Percentiles rank a stretch among this genome's conserved stretches.
Conservation (phyloP, 139 green algal species). For the Chara braunii region DNA sequence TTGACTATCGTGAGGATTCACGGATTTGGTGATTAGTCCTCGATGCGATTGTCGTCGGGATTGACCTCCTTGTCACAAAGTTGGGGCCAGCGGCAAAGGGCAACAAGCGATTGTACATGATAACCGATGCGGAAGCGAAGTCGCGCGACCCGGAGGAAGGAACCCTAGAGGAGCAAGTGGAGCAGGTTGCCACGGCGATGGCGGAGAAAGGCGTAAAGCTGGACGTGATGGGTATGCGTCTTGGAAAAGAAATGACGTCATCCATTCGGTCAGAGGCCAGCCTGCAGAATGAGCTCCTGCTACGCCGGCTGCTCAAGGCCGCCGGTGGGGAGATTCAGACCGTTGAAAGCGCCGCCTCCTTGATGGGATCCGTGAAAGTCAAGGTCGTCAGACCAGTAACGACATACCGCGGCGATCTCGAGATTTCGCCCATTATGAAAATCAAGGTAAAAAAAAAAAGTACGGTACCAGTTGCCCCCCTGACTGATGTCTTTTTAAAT, state of each 20-base stretch:
- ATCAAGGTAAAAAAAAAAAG: constrained; percentile 1
- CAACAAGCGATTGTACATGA: not conserved
- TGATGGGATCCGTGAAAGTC: not conserved
- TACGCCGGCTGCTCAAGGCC: not conserved
- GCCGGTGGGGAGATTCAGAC: not conserved
- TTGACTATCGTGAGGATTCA: too few species aligned
- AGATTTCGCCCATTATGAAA: not conserved
- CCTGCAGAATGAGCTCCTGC: not conserved
- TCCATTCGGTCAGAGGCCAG: too few species aligned
- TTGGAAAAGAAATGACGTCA: not conserved
- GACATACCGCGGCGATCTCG: not conserved
- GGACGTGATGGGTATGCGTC: not conserved
- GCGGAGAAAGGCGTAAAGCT: not conserved
- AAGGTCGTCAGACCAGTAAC: not conserved
- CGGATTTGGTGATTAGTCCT: too few species aligned
- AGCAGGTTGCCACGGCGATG: not conserved
- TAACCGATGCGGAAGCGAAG: not conserved
- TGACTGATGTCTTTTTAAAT: too few species aligned
- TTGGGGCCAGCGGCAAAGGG: not conserved
- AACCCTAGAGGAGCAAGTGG: not conserved
- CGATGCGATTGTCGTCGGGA: not conserved
- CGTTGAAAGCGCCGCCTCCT: not conserved
- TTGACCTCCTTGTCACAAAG: not conserved
- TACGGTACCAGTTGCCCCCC: too few species aligned
- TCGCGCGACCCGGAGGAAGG: not conserved